Evolutionary conservation across 2,329 filamentous ascomycete species (phyloP), one percentile per base, ranked within the genome.

Genomic region (Sporothrix pseudoabietina): DNA sequence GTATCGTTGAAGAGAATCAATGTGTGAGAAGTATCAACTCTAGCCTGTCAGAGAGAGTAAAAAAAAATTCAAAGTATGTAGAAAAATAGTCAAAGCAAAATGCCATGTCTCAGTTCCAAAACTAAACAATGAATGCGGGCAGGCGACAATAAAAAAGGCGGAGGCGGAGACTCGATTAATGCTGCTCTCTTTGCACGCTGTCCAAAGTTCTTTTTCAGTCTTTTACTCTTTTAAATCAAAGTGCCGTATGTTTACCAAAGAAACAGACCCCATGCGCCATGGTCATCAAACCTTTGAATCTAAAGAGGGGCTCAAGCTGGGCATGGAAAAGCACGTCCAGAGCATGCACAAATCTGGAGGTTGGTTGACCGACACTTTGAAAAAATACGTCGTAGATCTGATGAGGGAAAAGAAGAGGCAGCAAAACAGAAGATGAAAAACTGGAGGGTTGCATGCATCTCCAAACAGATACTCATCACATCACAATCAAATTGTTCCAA

Each of bases 111-210:
- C 14, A 66, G 47, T 66, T 30, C 2, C 5, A 6, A 14, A 26
- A 6, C 32, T 1, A 16, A 19, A 30, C 61, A 66, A 63, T 35
- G 16, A 61, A 61, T 41, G 22, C 12, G 61, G 39, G 39, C 22
- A 30, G 61, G 26, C 22, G 39, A 47, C 61, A 66, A 30, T 30
- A 39, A 66, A 19, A 66, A 44, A 66, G 14, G 61, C 61, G 61
- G 61, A 47, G 61, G 39, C 39, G 61, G 61, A 66, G 22, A 66
- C 61, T 47, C n/a, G 39, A 66, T 49, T 19, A 41, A 65, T 47
- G 35, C 39, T 9, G 30, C 57, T 66, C 39, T 63, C 39, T 22
- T 16, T 61, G n/a, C 7, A 54, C 47, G 12, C 22, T 54, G 5
- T 22, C 26, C 26, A 26, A 26, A 41, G 41, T 47, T 14, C 41